Evolutionary conservation across 345 rosid species (phyloP).

Genomic region (Arabidopsis arenosa): DNA sequence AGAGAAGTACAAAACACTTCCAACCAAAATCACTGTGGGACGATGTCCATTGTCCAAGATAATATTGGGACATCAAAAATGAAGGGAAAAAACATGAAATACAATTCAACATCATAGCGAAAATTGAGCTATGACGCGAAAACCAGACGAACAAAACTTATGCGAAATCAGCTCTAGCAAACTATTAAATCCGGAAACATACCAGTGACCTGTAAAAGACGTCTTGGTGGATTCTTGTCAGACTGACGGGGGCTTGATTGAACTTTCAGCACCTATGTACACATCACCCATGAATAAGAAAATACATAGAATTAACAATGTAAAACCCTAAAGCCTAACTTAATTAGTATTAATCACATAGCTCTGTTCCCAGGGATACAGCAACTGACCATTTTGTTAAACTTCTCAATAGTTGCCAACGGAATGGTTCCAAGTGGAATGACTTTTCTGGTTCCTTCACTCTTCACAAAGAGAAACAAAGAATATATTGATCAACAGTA

Average conservation of each 20-base stretch:
- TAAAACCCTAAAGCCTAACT: conserved; percentile 4
- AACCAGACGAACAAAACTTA: background rate
- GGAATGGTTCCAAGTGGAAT: conserved; percentile 90
- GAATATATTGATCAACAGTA: conserved; percentile 2
- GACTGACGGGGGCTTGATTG: conserved; percentile 72
- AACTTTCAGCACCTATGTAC: conserved; percentile 61
- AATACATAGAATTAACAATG: conserved; percentile 4
- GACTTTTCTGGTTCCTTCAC: conserved; percentile 78
- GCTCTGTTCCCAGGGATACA: conserved; percentile 3
- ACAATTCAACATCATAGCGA: background rate
- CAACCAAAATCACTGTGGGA: conserved; percentile 21
- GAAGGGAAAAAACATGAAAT: background rate
- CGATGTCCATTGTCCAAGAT: conserved; percentile 13
- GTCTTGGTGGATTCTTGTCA: conserved; percentile 72
- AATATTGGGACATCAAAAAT: conserved; percentile 4
- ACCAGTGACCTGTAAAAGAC: conserved; percentile 96
- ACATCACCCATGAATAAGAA: conserved; percentile 29
- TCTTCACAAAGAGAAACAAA: conserved; percentile 53
- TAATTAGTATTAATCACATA: conserved; percentile 6
- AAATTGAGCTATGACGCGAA: conserved; percentile 4
- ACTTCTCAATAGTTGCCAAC: conserved; percentile 88
- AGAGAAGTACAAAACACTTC: background rate
- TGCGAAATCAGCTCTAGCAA: conserved; percentile 1
- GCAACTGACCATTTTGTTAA: conserved; percentile 75
- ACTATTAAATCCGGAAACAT: conserved; percentile 30